A percentile compares a stretch with the other conserved stretches of the same genome.
phyloP scores from a whole-genome alignment of 306 rosid genomes.

The Citrullus mucosospermus region DNA sequence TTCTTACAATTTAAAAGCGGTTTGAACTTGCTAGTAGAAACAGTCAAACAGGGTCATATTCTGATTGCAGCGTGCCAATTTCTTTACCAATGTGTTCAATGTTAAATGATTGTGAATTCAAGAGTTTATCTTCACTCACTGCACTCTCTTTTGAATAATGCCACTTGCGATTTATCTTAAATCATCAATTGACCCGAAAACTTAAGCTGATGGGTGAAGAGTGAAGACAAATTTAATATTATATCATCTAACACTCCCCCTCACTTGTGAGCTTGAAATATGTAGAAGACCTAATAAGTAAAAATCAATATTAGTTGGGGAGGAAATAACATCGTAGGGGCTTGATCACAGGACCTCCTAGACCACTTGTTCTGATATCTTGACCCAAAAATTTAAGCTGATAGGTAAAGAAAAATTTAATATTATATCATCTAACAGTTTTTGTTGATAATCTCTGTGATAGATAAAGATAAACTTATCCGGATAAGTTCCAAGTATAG shows the following conservation, averaged over 20 bases:
- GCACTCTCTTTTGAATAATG: neutral
- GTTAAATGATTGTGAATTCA: neutral
- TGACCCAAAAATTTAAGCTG: no score
- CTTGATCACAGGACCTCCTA: no score
- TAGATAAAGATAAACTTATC: neutral
- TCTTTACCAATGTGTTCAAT: neutral
- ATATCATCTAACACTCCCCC: no score
- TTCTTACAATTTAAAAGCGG: slow-evolving; percentile 1
- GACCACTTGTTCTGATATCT: no score
- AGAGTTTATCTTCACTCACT: neutral
- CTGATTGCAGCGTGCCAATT: neutral
- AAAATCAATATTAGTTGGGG: no score
- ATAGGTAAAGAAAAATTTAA: no score
- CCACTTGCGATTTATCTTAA: neutral
- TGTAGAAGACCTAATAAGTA: no score
- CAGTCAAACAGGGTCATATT: neutral
- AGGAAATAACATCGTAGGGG: no score
- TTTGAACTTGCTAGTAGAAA: neutral
- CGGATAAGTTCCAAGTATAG: neutral
- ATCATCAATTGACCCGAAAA: no score
- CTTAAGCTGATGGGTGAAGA: no score
- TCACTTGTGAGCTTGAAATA: no score
- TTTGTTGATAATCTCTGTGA: neutral
- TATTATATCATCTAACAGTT: neutral
- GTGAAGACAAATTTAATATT: no score